phyloP scores from a whole-genome alignment of 192 early-diverging fungal genomes.

The Podila epicladia region DNA sequence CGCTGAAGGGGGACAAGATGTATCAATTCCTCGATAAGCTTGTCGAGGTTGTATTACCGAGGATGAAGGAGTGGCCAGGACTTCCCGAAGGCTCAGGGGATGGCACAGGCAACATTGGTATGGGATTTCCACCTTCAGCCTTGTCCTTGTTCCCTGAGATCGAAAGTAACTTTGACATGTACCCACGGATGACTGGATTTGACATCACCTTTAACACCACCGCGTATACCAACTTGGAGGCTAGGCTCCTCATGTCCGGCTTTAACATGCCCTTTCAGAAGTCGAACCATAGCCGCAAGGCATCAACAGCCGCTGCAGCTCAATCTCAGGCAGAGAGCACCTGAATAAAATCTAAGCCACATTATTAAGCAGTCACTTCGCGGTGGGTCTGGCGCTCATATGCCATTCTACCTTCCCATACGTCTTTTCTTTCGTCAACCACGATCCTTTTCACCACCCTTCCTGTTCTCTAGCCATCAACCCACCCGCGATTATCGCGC shows the following conservation, averaged over 20 bases:
- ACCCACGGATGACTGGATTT: constrained; percentile 90
- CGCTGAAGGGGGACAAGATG: constrained; percentile 86
- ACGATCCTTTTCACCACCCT: too few species aligned
- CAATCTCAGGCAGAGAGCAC: neutral
- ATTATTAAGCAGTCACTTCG: too few species aligned
- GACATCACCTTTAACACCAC: constrained; percentile 88
- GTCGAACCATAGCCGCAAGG: constrained; percentile 13
- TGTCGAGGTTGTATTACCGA: constrained; percentile 93
- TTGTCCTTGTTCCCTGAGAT: constrained; percentile 97
- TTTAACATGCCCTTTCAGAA: constrained; percentile 88
- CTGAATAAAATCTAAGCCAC: constrained; percentile 4
- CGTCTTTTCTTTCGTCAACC: too few species aligned
- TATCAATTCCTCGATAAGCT: constrained; percentile 96
- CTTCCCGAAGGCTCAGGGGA: constrained; percentile 79
- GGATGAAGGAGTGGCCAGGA: constrained; percentile 91
- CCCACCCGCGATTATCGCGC: constrained; percentile 8
- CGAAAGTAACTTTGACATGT: constrained; percentile 94
- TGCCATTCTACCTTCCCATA: too few species aligned
- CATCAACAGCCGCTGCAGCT: neutral
- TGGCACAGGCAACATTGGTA: constrained; percentile 81
- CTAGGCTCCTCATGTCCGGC: constrained; percentile 85
- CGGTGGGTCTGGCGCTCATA: too few species aligned
- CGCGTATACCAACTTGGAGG: constrained; percentile 78
- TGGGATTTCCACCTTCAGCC: constrained; percentile 85
- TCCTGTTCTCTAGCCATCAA: constrained; percentile 2